A percentile compares a stretch with the other conserved stretches of the same genome.
Evolutionary conservation across 2,329 filamentous ascomycete genomes (phyloP).

Genomic region (Aspergillus fijiensis): DNA sequence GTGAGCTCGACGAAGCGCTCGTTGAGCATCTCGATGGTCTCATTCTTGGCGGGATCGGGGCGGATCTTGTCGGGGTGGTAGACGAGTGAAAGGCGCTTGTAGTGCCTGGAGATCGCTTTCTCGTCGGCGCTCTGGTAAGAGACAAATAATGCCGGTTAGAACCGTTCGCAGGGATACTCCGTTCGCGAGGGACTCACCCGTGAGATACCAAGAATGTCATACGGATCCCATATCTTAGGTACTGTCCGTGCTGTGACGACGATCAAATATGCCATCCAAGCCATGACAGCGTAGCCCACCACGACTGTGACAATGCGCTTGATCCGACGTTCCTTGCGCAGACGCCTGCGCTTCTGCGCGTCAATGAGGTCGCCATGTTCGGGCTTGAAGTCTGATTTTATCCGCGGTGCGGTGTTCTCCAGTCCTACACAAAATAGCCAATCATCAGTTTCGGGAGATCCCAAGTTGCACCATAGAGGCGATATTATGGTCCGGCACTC

Average conservation of each 20-base stretch:
- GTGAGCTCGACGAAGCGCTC: slow-evolving; percentile 89
- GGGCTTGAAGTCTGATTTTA: slow-evolving; percentile 77
- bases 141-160: slow-evolving; percentile 6
- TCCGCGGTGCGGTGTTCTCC: slow-evolving; percentile 76
- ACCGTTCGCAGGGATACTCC: not conserved
- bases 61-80: slow-evolving; percentile 91
- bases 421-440: slow-evolving; percentile 52
- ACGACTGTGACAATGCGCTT: slow-evolving; percentile 78
- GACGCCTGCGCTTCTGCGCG: slow-evolving; percentile 77
- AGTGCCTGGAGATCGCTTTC: slow-evolving; percentile 88
- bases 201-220: slow-evolving; percentile 85
- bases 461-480: not conserved
- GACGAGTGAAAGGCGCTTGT: slow-evolving; percentile 80
- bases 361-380: slow-evolving; percentile 82
- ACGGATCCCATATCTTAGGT: slow-evolving; percentile 91
- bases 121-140: slow-evolving; percentile 68
- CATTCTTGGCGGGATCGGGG: slow-evolving; percentile 81
- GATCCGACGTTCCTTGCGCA: slow-evolving; percentile 82
- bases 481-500: slow-evolving; percentile 19
- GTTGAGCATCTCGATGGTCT: slow-evolving; percentile 82
- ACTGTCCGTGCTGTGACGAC: slow-evolving; percentile 68
- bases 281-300: slow-evolving; percentile 79
- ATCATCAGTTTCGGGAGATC: not conserved
- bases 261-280: slow-evolving; percentile 89
- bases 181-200: slow-evolving; percentile 56